Evolutionary conservation across 371 early-diverging fungal genomes (phyloP), one percentile per base, ranked within the genome.

Genomic region (Saksenaea oblongispora): DNA sequence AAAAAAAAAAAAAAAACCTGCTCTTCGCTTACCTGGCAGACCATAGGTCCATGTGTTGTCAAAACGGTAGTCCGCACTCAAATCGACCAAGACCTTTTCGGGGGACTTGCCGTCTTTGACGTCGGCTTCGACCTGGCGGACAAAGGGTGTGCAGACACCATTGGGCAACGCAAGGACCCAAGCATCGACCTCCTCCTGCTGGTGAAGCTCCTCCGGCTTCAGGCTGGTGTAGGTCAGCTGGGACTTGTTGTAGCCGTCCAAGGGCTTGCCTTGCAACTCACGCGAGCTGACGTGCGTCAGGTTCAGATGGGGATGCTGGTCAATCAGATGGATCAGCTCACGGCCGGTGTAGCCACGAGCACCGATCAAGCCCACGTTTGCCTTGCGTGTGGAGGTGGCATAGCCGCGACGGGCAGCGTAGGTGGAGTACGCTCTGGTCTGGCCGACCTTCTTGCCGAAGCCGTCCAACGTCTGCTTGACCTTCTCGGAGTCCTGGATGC

Each of bases 121-220:
- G 56, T 86, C 84, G 5, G 66, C 54, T 61, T 91, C 84, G 28
- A 95, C 64, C 27, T 91, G 90, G n/a, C 88, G 85, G 13, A 98
- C 97, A 84, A 92, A 97, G 44, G 97, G 97, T 35, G 85, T 84
- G 61, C 94, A 94, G 1, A 96, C 85, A 41, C 91, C 91, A 78
- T 98, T 98, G 35, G 98, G 98, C 58, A 98, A 85, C 34, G 98
- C 98, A 57, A 98, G 74, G 0, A 98, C 89, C 98, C 97, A 97
- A 42, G 89, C 91, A 73, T 94, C 94, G 0, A 97, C 94, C 66
- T 92, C 89, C 5, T 76, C 70, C 66, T 80, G 79, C 13, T 80
- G 76, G 67, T 82, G 82, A 18, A 92, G 81, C 54, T 93, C 87
- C 14, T 84, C 74, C n/a, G 95, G 89, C 51, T 86, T 84, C 44